phyloP scores from a whole-genome alignment of 148 eudicot species.

The Spergularia marina region DNA sequence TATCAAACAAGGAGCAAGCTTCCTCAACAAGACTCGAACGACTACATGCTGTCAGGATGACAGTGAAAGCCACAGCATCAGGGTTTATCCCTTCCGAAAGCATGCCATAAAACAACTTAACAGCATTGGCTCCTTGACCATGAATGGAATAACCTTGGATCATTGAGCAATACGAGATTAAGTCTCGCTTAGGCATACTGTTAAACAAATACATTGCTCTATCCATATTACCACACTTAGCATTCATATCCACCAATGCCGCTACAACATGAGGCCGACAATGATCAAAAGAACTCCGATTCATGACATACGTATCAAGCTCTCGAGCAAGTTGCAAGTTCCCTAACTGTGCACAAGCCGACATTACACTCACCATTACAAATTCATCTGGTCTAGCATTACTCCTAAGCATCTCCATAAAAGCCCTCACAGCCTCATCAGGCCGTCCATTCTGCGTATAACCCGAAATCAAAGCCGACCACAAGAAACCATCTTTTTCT shows the following conservation, averaged over 20 bases:
- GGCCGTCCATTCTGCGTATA: slow-evolving; percentile 62
- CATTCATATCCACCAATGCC: slow-evolving; percentile 71
- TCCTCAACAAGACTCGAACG: slow-evolving; percentile 57
- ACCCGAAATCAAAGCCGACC: slow-evolving; percentile 79
- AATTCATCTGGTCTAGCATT: slow-evolving; percentile 53
- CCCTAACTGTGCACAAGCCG: slow-evolving; percentile 70
- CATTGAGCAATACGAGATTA: slow-evolving; percentile 70
- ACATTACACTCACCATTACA: slow-evolving; percentile 61
- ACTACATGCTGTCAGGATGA: slow-evolving; percentile 60
- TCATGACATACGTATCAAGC: slow-evolving; percentile 53
- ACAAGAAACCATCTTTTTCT: slow-evolving; percentile 45
- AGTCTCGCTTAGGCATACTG: slow-evolving; percentile 50
- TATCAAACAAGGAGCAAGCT: slow-evolving; percentile 46
- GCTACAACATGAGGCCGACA: slow-evolving; percentile 46
- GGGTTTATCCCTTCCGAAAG: slow-evolving; percentile 54
- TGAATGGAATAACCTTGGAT: slow-evolving; percentile 63
- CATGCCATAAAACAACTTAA: slow-evolving; percentile 55
- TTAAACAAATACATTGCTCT: slow-evolving; percentile 48
- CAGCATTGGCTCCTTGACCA: slow-evolving; percentile 53
- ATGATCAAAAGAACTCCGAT: slow-evolving; percentile 36
- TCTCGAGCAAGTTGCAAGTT: slow-evolving; percentile 51
- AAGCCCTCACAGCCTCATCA: slow-evolving; percentile 47
- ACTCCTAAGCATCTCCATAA: slow-evolving; percentile 43
- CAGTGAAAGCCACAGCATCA: slow-evolving; percentile 65
- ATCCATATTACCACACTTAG: slow-evolving; percentile 69